A percentile compares a stretch with the other conserved stretches of the same genome.
Evolutionary conservation across 2,329 filamentous ascomycete genomes (phyloP).

Genomic region (Epichloe baconii): DNA sequence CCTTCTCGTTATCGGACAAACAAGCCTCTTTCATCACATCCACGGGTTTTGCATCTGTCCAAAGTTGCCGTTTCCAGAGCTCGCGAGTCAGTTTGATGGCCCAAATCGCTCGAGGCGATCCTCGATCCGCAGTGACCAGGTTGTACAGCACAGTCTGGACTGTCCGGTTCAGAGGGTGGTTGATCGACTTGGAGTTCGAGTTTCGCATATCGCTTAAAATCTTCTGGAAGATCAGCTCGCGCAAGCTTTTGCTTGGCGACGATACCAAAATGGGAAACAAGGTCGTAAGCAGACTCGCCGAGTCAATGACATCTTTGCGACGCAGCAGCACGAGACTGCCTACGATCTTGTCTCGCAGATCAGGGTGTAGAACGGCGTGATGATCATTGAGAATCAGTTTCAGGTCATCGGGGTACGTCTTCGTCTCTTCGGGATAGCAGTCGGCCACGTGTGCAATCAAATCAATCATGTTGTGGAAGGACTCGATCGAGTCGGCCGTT

Average conservation of each 20-base stretch:
- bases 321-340: conserved; percentile 75
- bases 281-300: conserved; percentile 67
- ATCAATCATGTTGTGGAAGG: conserved; percentile 83
- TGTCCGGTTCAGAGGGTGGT: conserved; percentile 85
- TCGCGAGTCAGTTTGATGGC: conserved; percentile 91
- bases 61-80: conserved; percentile 91
- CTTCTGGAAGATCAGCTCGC: conserved; percentile 72
- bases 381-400: conserved; percentile 70
- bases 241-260: conserved; percentile 83
- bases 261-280: conserved; percentile 88
- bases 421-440: conserved; percentile 74
- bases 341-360: conserved; percentile 88
- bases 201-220: conserved; percentile 83
- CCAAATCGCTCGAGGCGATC: conserved; percentile 82
- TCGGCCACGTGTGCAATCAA: conserved; percentile 89
- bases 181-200: conserved; percentile 74
- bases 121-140: conserved; percentile 71
- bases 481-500: conserved; percentile 65
- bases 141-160: conserved; percentile 92
- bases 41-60: conserved; percentile 90
- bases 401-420: conserved; percentile 65
- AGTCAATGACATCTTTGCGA: conserved; percentile 88
- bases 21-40: conserved; percentile 95
- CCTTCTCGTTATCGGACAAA: conserved; percentile 84
- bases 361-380: conserved; percentile 68